These are phyloP conservation scores for Sextonia rubra DNA, from an alignment of 164 flowering plant species.

Conservation along the genomic window DNA sequence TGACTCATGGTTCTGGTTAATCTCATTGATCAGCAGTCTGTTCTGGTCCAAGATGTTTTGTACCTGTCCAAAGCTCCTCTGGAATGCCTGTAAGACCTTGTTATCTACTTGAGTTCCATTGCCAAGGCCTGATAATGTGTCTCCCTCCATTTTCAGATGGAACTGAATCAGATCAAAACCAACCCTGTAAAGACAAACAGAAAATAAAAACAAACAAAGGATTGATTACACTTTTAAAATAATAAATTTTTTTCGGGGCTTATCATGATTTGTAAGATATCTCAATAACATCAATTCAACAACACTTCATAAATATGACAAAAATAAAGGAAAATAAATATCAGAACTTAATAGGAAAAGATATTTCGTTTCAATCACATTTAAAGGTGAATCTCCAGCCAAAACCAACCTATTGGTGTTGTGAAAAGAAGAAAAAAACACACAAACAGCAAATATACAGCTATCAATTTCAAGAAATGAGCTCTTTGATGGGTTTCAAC, in stretches of 20 bases:
- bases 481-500: too few relatives aligned
- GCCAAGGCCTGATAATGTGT: constrained; percentile 46
- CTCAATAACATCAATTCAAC: not conserved
- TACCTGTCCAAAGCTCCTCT: constrained; percentile 35
- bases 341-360: too few relatives aligned
- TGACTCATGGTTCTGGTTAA: constrained; percentile 83
- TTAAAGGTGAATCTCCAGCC: too few relatives aligned
- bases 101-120: constrained; percentile 54
- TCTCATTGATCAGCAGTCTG: constrained; percentile 75
- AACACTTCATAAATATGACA: too few relatives aligned
- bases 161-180: constrained; percentile 7
- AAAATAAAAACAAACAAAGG: not conserved
- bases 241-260: constrained; percentile 56
- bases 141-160: constrained; percentile 28
- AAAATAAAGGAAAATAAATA: too few relatives aligned
- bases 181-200: constrained; percentile 9
- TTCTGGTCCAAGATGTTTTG: constrained; percentile 22
- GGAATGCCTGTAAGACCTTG: constrained; percentile 59
- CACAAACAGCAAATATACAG: too few relatives aligned
- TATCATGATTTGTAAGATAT: constrained; percentile 61
- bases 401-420: not conserved
- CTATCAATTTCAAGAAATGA: too few relatives aligned
- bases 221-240: constrained; percentile 24
- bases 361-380: too few relatives aligned
- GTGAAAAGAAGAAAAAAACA: not conserved